Evolutionary conservation across 768 basidiomycete genomes (phyloP).

Genomic region (Auricularia auricula-judae): DNA sequence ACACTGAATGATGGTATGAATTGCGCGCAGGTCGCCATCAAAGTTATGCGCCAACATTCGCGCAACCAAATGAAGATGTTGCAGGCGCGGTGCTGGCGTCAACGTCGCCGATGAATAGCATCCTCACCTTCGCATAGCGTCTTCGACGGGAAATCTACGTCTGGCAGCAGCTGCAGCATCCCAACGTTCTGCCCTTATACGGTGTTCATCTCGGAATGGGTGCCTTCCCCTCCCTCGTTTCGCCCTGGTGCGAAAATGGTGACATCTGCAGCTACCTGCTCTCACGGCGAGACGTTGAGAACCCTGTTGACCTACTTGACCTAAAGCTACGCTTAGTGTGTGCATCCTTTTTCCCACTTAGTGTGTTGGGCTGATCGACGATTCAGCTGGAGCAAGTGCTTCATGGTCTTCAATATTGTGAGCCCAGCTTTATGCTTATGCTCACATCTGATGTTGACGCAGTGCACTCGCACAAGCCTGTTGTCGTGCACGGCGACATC

Average conservation of each 20-base stretch:
- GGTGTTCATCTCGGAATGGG: conserved; percentile 10
- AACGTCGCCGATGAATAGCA: background rate
- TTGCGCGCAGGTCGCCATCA: background rate
- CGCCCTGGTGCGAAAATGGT: conserved; percentile 14
- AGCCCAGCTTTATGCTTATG: too few species aligned
- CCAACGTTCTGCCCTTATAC: conserved; percentile 15
- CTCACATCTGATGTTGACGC: too few species aligned
- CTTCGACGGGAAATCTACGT: background rate
- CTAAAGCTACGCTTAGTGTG: background rate
- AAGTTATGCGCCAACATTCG: background rate
- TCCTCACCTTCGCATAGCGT: background rate
- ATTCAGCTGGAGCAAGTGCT: background rate
- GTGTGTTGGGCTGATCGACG: background rate
- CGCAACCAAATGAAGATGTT: background rate
- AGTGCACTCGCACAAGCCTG: background rate
- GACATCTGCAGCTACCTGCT: conserved; percentile 15
- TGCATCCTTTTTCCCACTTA: background rate
- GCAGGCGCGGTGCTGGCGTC: background rate
- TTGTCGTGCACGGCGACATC: conserved; percentile 2
- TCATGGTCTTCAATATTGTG: background rate
- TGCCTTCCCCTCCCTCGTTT: conserved; percentile 17
- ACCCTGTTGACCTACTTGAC: background rate
- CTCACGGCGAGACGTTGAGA: background rate
- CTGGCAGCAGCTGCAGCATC: conserved; percentile 14
- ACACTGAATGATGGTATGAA: background rate